Base-by-base conservation (phyloP, 1,139 yeast genomes). In the Pichia norvegensis region DNA sequence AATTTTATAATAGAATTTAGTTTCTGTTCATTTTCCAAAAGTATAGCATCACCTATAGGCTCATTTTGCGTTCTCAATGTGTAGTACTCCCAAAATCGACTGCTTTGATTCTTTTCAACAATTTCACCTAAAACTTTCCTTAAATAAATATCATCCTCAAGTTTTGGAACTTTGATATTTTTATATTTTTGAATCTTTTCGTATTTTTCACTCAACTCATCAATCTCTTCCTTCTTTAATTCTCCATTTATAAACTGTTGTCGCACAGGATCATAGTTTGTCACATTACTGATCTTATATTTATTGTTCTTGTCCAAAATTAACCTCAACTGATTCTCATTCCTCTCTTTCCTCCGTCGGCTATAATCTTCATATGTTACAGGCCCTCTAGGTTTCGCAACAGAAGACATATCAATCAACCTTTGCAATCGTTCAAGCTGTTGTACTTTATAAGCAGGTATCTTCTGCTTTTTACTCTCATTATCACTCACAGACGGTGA, bases 331-430 rank as follows among this genome's bases (percentile, higher is more conserved):
- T 20, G 9, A 33, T 21, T 33, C 9, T 22, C 43, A 17, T 23
- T 20, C 5, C 33, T 20, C 8, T 11, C 17, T 13, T 20, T 16
- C 17, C 10, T 29, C n/a, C n/a, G 13, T n/a, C 25, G 33, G 29
- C 41, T 47, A 20, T 19, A 14, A 35, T 35, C 37, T 19, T 19
- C 37, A 13, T 20, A 25, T 7, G 44, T 41, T 4, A 45, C 38
- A 4, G 46, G 43, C 1, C 52, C 51, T 20, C 51, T 38, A 10
- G 59, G 59, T 37, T 45, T 52, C 1, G 55, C 50, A 19, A 44
- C 47, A 25, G 47, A 45, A 3, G 59, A 51, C 48, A 52, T 47
- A 5, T 48, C 45, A 13, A 50, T 39, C 31, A 55, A 43, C 4
- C 41, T 35, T 17, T 46, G 44, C 17, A 48, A 39, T 13, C 48